phyloP scores from a whole-genome alignment of 108 stramenopile genomes.

The Chaetoceros tenuissimus region DNA sequence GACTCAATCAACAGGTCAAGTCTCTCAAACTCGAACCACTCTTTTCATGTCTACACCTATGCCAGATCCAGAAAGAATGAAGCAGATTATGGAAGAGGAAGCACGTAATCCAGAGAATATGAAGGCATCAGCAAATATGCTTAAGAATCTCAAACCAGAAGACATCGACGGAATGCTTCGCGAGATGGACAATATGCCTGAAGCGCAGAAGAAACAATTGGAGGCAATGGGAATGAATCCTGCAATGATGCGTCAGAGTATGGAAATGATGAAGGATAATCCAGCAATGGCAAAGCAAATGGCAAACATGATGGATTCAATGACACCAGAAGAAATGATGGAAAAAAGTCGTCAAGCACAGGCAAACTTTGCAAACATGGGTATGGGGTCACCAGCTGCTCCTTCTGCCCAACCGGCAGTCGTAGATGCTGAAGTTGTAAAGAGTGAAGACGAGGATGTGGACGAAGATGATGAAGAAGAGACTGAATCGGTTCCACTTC shows the following conservation, averaged over 20 bases:
- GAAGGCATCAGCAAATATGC: conserved; percentile 41
- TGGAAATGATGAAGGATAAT: conserved; percentile 70
- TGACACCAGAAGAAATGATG: conserved; percentile 53
- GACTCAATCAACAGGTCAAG: no score
- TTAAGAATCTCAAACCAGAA: conserved; percentile 56
- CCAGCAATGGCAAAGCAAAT: conserved; percentile 52
- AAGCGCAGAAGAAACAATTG: conserved; percentile 37
- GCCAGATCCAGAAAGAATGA: conserved; percentile 28
- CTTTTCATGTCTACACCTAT: no score
- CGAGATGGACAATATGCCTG: conserved; percentile 59
- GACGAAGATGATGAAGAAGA: conserved; percentile 11
- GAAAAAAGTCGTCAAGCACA: conserved; percentile 45
- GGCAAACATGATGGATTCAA: conserved; percentile 52
- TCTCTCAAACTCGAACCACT: no score
- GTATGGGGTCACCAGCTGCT: conserved; percentile 6
- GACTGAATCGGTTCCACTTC: conserved; percentile 1
- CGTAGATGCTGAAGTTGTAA: conserved; percentile 13
- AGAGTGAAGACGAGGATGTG: conserved; percentile 1
- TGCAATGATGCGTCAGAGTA: conserved; percentile 41
- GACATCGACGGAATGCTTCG: conserved; percentile 45
- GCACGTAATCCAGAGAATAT: conserved; percentile 24
- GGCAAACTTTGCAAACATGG: conserved; percentile 41
- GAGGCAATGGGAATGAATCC: conserved; percentile 67
- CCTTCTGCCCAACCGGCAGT: no score
- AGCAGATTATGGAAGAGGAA: conserved; percentile 42